These are phyloP conservation scores for Strobilomyces echinocephalus DNA, from an alignment of 768 basidiomycete genomes.

Conservation along the genomic window DNA sequence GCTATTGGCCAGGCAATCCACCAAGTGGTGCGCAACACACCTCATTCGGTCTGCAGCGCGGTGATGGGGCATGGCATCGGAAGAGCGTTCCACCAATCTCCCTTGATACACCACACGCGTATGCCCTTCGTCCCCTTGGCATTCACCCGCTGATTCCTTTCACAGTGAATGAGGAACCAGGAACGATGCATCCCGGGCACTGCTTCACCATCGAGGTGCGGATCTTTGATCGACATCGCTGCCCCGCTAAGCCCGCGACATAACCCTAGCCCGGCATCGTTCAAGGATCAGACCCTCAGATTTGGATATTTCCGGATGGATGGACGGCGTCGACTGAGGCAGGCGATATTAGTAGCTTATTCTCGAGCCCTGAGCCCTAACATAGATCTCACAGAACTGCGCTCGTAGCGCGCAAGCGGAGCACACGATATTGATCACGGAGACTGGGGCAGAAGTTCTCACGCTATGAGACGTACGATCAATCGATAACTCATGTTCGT, in stretches of 20 bases:
- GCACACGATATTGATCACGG: conserved; percentile 83
- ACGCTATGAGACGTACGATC: too few relatives aligned
- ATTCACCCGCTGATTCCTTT: not conserved
- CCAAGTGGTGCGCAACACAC: conserved; percentile 33
- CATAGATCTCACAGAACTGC: conserved; percentile 50
- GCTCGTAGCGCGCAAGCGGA: conserved; percentile 83
- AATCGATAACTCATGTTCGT: not conserved
- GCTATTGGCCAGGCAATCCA: conserved; percentile 72
- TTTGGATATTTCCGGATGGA: conserved; percentile 84
- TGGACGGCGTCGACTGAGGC: conserved; percentile 93
- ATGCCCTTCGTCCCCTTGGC: conserved; percentile 18
- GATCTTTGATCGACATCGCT: not conserved
- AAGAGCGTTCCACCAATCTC: conserved; percentile 68
- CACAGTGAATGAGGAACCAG: conserved; percentile 81
- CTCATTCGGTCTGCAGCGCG: conserved; percentile 61
- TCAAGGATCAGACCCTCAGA: conserved; percentile 62
- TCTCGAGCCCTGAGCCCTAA: not conserved
- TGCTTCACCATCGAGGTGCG: conserved; percentile 90
- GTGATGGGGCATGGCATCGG: conserved; percentile 91
- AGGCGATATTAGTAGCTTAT: conserved; percentile 14
- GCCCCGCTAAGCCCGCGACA: not conserved
- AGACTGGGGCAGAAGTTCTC: conserved; percentile 71
- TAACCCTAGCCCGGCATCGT: conserved; percentile 62
- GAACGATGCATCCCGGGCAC: conserved; percentile 76
- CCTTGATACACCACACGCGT: conserved; percentile 82